These are phyloP conservation scores for Ustulina deusta DNA, from an alignment of 2,329 filamentous ascomycete species.

Conservation along the genomic window DNA sequence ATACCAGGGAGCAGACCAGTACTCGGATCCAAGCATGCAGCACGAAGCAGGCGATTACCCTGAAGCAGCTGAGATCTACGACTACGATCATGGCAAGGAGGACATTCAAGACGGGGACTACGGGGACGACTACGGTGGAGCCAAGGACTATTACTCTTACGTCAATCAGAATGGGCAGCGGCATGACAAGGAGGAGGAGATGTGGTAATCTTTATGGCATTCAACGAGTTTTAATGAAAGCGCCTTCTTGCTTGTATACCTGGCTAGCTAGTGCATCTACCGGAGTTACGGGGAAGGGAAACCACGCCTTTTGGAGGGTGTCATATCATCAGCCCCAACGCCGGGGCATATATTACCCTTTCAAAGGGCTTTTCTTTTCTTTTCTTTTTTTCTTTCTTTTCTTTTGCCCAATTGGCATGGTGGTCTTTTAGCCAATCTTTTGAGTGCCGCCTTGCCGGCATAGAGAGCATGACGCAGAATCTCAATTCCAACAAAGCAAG, in stretches of 20 bases:
- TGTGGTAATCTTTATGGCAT: constrained; percentile 56
- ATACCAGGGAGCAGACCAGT: constrained; percentile 59
- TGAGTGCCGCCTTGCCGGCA: constrained; percentile 10
- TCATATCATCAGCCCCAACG: constrained; percentile 19
- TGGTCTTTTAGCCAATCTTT: constrained; percentile 13
- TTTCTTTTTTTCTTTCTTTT: constrained; percentile 25
- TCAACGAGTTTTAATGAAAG: constrained; percentile 36
- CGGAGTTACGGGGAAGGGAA: constrained; percentile 40
- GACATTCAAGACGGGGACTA: constrained; percentile 56
- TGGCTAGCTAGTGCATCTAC: constrained; percentile 42
- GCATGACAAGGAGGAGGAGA: constrained; percentile 54
- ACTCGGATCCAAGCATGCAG: constrained; percentile 58
- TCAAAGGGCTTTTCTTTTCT: constrained; percentile 18
- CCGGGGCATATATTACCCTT: constrained; percentile 33
- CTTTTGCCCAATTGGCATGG: constrained; percentile 27
- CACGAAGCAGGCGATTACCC: constrained; percentile 62
- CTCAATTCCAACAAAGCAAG: constrained; percentile 8
- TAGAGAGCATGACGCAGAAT: constrained; percentile 25
- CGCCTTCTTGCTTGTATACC: constrained; percentile 40
- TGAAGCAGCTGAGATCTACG: constrained; percentile 65
- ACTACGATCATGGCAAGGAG: constrained; percentile 62
- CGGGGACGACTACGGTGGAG: constrained; percentile 48
- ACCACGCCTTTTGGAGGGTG: constrained; percentile 29
- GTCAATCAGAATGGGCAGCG: constrained; percentile 45
- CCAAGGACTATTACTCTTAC: constrained; percentile 49